These are phyloP conservation scores for Dentipellis fragilis DNA, from an alignment of 768 basidiomycete genomes.

Conservation along the genomic window DNA sequence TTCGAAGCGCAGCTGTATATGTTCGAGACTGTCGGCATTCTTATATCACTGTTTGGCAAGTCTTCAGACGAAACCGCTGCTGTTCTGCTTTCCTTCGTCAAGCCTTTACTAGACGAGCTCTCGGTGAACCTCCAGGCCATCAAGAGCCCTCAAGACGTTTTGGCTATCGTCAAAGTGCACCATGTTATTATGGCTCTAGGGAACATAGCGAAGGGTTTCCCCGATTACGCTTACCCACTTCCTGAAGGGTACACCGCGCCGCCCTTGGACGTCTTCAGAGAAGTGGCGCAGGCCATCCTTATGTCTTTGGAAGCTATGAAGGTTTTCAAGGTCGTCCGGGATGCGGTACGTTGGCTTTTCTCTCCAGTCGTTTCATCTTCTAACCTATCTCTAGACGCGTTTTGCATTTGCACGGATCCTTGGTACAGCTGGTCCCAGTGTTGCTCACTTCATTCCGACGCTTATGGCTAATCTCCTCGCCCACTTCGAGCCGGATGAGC, in stretches of 20 bases:
- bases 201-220: constrained; percentile 93
- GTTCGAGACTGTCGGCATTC: constrained; percentile 83
- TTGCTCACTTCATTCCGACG: constrained; percentile 79
- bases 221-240: constrained; percentile 69
- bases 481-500: constrained; percentile 85
- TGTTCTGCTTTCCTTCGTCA: constrained; percentile 66
- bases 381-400: constrained; percentile 51
- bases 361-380: neutral
- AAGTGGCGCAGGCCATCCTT: constrained; percentile 79
- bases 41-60: constrained; percentile 68
- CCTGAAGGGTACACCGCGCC: constrained; percentile 61
- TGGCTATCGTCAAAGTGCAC: constrained; percentile 81
- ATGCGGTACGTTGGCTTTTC: constrained; percentile 57
- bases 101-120: constrained; percentile 72
- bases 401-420: constrained; percentile 91
- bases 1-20: constrained; percentile 92
- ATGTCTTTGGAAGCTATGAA: constrained; percentile 87
- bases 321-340: constrained; percentile 74
- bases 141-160: constrained; percentile 52
- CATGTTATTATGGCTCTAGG: constrained; percentile 93
- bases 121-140: constrained; percentile 43
- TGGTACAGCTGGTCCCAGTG: constrained; percentile 76
- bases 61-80: constrained; percentile 57
- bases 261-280: constrained; percentile 68
- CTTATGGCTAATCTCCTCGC: constrained; percentile 86